These are phyloP conservation scores for Globisporangium cystogenes DNA, from an alignment of 352 stramenopile species.

Conservation along the genomic window DNA sequence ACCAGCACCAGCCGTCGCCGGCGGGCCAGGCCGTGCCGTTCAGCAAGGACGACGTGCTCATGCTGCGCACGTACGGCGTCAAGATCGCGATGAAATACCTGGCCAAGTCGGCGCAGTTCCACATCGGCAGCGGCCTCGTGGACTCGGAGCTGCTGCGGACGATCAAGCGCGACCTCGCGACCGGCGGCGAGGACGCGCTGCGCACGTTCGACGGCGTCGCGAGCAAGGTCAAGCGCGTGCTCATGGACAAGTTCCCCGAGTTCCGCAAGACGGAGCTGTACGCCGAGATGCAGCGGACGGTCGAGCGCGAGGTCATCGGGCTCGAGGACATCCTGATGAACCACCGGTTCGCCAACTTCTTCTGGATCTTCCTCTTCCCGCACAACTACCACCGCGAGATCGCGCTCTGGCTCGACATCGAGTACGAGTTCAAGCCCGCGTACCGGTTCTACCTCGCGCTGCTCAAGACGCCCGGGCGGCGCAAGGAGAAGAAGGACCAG, in stretches of 20 bases:
- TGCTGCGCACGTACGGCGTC: slow-evolving; percentile 79
- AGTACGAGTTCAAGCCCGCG: slow-evolving; percentile 85
- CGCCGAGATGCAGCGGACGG: slow-evolving; percentile 70
- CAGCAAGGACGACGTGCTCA: slow-evolving; percentile 79
- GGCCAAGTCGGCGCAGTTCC: slow-evolving; percentile 70
- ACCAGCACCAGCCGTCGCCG: slow-evolving; percentile 23
- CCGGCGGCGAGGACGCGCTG: slow-evolving; percentile 71
- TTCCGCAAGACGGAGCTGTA: slow-evolving; percentile 82
- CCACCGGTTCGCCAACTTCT: slow-evolving; percentile 84
- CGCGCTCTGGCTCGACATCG: slow-evolving; percentile 78
- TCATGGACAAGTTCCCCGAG: slow-evolving; percentile 75
- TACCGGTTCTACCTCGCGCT: slow-evolving; percentile 66
- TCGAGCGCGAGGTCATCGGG: slow-evolving; percentile 74
- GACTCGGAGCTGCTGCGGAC: slow-evolving; percentile 51
- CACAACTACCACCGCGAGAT: slow-evolving; percentile 88
- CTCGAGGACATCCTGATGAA: slow-evolving; percentile 87
- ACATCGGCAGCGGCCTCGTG: slow-evolving; percentile 59
- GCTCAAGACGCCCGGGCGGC: slow-evolving; percentile 37
- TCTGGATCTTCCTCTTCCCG: slow-evolving; percentile 86
- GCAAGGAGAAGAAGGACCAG: slow-evolving; percentile 55
- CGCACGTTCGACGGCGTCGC: slow-evolving; percentile 76
- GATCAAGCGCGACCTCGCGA: slow-evolving; percentile 75
- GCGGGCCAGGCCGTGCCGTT: slow-evolving; percentile 29
- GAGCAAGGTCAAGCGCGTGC: slow-evolving; percentile 67
- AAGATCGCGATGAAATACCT: slow-evolving; percentile 88